These are phyloP conservation scores for Geopyxis carbonaria DNA, from an alignment of 495 filamentous ascomycete species.

Conservation along the genomic window DNA sequence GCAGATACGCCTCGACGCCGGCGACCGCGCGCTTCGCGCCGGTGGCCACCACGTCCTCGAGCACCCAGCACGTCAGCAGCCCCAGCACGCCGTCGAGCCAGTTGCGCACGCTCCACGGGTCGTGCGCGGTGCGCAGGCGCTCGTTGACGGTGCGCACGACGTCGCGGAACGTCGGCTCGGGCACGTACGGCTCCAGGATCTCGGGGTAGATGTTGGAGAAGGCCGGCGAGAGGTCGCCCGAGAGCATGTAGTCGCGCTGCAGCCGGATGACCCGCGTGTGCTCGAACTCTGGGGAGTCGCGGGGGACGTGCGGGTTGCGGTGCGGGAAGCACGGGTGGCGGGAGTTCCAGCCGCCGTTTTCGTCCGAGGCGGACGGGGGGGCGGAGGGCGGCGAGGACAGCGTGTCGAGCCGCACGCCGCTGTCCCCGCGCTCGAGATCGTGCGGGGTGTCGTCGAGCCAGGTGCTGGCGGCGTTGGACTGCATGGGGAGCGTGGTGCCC, in stretches of 20 bases:
- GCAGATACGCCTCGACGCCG: conserved; percentile 55
- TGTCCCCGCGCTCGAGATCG: neutral
- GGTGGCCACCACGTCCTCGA: conserved; percentile 72
- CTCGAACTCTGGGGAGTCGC: conserved; percentile 51
- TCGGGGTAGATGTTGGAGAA: conserved; percentile 80
- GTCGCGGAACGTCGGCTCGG: conserved; percentile 65
- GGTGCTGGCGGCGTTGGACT: neutral
- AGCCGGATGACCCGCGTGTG: conserved; percentile 83
- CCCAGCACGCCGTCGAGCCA: conserved; percentile 61
- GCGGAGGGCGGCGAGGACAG: neutral
- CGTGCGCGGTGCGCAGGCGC: conserved; percentile 51
- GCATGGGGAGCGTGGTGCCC: neutral
- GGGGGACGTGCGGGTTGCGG: conserved; percentile 59
- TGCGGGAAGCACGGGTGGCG: conserved; percentile 31
- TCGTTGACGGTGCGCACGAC: conserved; percentile 62
- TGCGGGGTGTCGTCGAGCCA: too few species aligned
- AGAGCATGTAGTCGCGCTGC: conserved; percentile 71
- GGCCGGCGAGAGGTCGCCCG: conserved; percentile 70
- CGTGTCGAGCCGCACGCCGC: neutral
- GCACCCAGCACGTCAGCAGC: conserved; percentile 72
- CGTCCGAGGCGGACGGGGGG: neutral
- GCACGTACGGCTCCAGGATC: conserved; percentile 68
- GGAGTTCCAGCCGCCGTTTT: conserved; percentile 11
- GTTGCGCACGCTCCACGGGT: conserved; percentile 52
- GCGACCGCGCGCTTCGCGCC: conserved; percentile 49